These are phyloP conservation scores for Teratosphaeria destructans DNA, from an alignment of 2,329 filamentous ascomycete genomes.

Conservation along the genomic window DNA sequence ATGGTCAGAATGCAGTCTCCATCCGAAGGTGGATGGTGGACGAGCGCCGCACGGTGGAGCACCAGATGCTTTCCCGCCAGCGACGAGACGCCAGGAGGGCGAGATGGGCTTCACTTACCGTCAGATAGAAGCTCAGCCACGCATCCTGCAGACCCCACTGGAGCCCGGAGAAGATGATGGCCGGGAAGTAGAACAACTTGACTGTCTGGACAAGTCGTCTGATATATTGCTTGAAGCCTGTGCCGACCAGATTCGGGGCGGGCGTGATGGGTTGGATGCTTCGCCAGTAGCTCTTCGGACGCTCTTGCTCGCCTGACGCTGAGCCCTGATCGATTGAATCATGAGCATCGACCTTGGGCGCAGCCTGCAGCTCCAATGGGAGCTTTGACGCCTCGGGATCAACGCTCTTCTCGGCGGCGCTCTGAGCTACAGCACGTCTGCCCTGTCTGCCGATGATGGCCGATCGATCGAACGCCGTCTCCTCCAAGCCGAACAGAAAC, in stretches of 20 bases:
- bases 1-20: background rate
- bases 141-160: slow-evolving; percentile 52
- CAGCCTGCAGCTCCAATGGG: background rate
- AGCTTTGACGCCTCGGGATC: background rate
- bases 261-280: slow-evolving; percentile 48
- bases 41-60: background rate
- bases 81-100: background rate
- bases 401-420: background rate
- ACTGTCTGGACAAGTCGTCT: slow-evolving; percentile 45
- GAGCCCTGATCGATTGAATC: slow-evolving; percentile 4
- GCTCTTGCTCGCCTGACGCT: slow-evolving; percentile 3
- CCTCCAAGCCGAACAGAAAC: slow-evolving; percentile 44
- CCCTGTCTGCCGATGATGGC: slow-evolving; percentile 22
- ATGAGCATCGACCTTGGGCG: background rate
- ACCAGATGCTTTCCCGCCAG: background rate
- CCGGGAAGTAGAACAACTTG: slow-evolving; percentile 48
- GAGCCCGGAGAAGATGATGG: slow-evolving; percentile 46
- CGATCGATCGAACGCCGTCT: slow-evolving; percentile 41
- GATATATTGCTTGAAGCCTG: slow-evolving; percentile 45
- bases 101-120: slow-evolving; percentile 24
- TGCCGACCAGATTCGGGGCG: slow-evolving; percentile 43
- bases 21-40: background rate
- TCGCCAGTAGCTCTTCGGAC: slow-evolving; percentile 43
- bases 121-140: slow-evolving; percentile 51
- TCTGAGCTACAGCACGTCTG: background rate